These are phyloP conservation scores for Nemophila menziesii DNA, from an alignment of 257 asterid genomes.

Conservation along the genomic window DNA sequence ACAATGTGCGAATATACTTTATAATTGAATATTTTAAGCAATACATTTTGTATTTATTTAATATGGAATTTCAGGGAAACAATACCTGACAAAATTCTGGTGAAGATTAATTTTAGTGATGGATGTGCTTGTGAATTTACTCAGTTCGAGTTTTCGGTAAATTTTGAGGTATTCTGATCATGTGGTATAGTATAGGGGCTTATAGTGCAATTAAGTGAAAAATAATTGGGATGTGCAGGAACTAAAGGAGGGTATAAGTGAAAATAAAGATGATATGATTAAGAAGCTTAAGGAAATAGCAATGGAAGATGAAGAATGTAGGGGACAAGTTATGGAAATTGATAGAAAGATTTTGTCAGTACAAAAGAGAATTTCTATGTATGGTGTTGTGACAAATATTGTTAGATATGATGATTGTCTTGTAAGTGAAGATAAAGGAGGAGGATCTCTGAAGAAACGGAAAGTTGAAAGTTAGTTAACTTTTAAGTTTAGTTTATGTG, in stretches of 20 bases:
- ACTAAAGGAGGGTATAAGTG: conserved; percentile 3
- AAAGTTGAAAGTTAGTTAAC: too few species aligned
- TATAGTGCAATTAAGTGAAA: neutral
- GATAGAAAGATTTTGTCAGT: conserved; percentile 12
- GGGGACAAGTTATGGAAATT: conserved; percentile 14
- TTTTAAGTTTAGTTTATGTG: too few species aligned
- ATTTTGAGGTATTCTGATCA: conserved; percentile 13
- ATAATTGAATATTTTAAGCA: too few species aligned
- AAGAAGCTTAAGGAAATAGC: conserved; percentile 13
- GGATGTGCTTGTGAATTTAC: conserved; percentile 17
- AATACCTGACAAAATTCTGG: conserved; percentile 13
- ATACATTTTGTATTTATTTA: neutral
- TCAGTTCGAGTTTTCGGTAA: conserved; percentile 9
- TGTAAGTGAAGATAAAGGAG: conserved; percentile 3
- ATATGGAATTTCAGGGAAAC: conserved; percentile 16
- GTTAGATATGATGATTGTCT: conserved; percentile 6
- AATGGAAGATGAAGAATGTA: conserved; percentile 6
- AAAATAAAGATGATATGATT: conserved; percentile 8
- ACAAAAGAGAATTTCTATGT: conserved; percentile 10
- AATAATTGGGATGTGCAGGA: conserved; percentile 9
- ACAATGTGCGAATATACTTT: neutral
- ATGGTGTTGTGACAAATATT: conserved; percentile 14
- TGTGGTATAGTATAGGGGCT: neutral
- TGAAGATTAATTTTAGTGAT: conserved; percentile 22
- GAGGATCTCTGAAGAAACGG: too few species aligned